Evolutionary conservation across 1,284 basidiomycete species (phyloP), one percentile per base, ranked within the genome.

Genomic region (Trichosporon faecale): DNA sequence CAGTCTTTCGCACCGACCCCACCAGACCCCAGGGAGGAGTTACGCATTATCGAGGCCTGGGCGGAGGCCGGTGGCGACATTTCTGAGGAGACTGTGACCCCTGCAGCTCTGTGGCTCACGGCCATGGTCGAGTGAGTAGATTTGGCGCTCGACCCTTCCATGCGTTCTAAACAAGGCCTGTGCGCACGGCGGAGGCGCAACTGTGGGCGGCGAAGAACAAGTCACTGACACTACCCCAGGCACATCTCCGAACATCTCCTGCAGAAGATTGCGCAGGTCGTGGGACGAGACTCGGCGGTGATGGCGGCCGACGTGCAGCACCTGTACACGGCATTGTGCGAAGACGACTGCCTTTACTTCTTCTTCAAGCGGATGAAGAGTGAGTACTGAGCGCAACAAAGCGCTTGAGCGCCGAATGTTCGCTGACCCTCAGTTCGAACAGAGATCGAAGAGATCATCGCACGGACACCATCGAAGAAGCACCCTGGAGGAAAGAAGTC

Each of bases 341-440:
- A 95, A 82, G 94, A 95, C 81, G 89, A 91, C 76, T 86, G 89
- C 65, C 88, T 95, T 67, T 95, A 93, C 83, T 87, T 88, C 27
- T 86, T 91, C 74, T 94, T 95, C 85, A 92, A 90, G 84, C 86
- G 87, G n/a, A 91, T 94, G 91, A 88, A 91, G 84, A 91, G 94
- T 93, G 71, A 72, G 79, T 44, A 18, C 16, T 73, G n/a, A 2
- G 18, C 9, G 44, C 21, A 18, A 33, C 23, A 18, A 5, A 11
- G 16, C 23, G 37, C 21, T 7, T 5, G 40, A 8, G 16, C 18
- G 16, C 40, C 18, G 33, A 40, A 40, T 23, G 11, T 8, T 21
- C 16, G 23, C 29, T 61, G 57, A 61, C 57, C 40, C 33, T 7
- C 60, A 69, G 68, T 64, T 3, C 68, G 68, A 46, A 65, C 55